Percentiles rank a stretch among this genome's conserved stretches.
These are phyloP conservation scores for Mucor piriformis DNA, from an alignment of 371 early-diverging fungal genomes.

Conservation along the genomic window DNA sequence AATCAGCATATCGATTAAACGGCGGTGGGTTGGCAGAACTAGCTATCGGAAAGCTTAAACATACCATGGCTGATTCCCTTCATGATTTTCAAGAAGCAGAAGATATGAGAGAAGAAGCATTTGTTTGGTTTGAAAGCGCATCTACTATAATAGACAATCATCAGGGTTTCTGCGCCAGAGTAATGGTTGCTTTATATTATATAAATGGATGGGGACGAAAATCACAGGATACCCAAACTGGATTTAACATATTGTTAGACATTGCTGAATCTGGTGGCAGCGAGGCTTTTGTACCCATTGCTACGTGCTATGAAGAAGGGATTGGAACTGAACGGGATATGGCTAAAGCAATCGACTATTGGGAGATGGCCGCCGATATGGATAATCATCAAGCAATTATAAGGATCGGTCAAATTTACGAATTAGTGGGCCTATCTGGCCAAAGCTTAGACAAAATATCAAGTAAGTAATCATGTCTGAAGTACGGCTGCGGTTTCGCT, in stretches of 20 bases:
- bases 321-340: constrained; percentile 20
- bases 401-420: constrained; percentile 31
- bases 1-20: constrained; percentile 23
- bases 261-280: constrained; percentile 19
- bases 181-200: constrained; percentile 26
- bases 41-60: constrained; percentile 29
- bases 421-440: constrained; percentile 26
- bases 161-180: not conserved
- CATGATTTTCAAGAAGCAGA: constrained; percentile 13
- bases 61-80: constrained; percentile 9
- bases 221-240: constrained; percentile 8
- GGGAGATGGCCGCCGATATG: constrained; percentile 37
- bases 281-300: constrained; percentile 20
- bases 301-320: constrained; percentile 31
- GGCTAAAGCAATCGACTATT: constrained; percentile 28
- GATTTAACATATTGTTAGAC: constrained; percentile 17
- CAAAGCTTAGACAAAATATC: not conserved
- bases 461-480: too few species aligned
- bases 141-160: not conserved
- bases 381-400: constrained; percentile 12
- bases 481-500: too few species aligned
- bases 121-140: constrained; percentile 28
- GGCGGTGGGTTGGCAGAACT: constrained; percentile 27
- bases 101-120: constrained; percentile 28
- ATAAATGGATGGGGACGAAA: constrained; percentile 28